phyloP scores from a whole-genome alignment of 192 early-diverging fungal genomes.

The Coemansia biformis region DNA sequence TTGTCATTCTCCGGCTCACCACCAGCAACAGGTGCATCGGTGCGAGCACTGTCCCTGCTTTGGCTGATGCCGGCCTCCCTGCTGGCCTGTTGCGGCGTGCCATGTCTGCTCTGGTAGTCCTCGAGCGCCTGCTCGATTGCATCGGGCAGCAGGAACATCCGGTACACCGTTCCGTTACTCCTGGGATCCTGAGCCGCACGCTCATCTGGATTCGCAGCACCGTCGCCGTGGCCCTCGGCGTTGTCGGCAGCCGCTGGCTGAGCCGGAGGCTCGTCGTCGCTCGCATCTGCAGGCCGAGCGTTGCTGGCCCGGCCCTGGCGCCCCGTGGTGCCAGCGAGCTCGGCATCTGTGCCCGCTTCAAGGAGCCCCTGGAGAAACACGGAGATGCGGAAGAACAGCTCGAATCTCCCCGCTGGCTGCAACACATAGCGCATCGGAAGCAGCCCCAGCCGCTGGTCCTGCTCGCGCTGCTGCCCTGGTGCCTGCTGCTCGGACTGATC shows the following conservation, averaged over 20 bases:
- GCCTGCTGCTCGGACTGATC: no score
- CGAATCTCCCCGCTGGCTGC: background rate
- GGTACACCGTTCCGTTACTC: slow-evolving; percentile 10
- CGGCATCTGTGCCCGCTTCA: background rate
- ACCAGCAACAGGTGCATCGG: no score
- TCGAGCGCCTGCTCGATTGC: slow-evolving; percentile 39
- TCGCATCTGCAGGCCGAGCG: no score
- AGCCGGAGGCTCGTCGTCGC: no score
- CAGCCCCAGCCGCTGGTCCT: background rate
- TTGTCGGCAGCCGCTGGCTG: no score
- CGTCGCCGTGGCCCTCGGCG: no score
- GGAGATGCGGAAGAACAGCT: slow-evolving; percentile 6
- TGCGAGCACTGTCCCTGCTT: background rate
- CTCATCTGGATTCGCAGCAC: background rate
- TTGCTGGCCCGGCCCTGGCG: no score
- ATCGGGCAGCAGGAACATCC: slow-evolving; percentile 40
- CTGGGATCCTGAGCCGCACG: background rate
- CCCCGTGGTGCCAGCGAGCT: no score
- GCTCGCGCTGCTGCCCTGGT: no score
- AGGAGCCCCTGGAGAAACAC: background rate
- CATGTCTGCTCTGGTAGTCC: slow-evolving; percentile 13
- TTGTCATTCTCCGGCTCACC: no score
- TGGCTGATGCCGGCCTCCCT: background rate
- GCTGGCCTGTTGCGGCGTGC: background rate
- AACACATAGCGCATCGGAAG: background rate